Conservation (phyloP, 2,329 filamentous ascomycete species). For the Trichoderma polysporum region DNA sequence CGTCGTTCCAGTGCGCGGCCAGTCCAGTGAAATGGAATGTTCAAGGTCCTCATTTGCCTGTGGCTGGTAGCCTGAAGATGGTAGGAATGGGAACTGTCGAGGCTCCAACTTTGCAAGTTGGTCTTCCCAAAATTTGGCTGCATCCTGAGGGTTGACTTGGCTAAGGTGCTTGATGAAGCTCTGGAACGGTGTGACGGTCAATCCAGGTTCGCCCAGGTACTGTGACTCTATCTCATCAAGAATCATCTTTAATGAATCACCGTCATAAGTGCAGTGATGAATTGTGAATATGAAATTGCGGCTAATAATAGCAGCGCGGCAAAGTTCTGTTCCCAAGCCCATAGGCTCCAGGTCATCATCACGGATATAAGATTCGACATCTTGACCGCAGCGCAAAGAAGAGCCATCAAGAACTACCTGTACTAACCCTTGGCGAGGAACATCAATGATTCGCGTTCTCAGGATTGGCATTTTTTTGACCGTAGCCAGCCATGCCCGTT, state of each 20-base stretch:
- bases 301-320: not conserved
- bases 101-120: slow-evolving; percentile 4
- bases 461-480: slow-evolving; percentile 8
- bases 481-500: slow-evolving; percentile 5
- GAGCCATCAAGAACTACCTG: not conserved
- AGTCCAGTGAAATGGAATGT: not conserved
- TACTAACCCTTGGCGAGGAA: not conserved
- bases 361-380: not conserved
- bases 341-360: slow-evolving; percentile 14
- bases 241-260: slow-evolving; percentile 2
- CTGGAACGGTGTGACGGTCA: not conserved
- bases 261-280: slow-evolving; percentile 16
- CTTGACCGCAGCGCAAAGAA: not conserved
- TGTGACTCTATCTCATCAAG: not conserved
- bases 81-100: not conserved
- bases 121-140: slow-evolving; percentile 2
- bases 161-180: slow-evolving; percentile 9
- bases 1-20: not conserved
- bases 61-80: not conserved
- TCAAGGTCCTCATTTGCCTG: not conserved
- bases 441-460: slow-evolving; percentile 10
- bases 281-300: slow-evolving; percentile 16
- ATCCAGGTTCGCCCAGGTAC: not conserved
- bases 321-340: slow-evolving; percentile 6
- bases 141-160: not conserved